phyloP scores from a whole-genome alignment of 495 filamentous ascomycete species.

The Neurospora sublineolata region DNA sequence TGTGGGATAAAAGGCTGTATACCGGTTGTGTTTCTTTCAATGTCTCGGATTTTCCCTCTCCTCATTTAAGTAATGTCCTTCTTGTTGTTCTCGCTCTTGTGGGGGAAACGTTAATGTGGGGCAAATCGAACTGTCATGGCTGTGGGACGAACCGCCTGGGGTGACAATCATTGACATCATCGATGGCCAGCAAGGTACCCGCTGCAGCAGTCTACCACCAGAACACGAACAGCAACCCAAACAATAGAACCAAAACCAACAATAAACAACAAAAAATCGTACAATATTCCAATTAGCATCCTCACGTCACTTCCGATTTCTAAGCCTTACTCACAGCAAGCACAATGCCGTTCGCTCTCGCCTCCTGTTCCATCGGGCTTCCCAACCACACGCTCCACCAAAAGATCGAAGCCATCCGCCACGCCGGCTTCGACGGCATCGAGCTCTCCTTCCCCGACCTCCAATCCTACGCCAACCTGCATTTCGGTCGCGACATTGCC shows the following conservation, averaged over 20 bases:
- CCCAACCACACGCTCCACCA: constrained; percentile 43
- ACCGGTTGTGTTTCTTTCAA: neutral
- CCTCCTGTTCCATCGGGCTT: constrained; percentile 13
- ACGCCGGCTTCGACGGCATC: constrained; percentile 57
- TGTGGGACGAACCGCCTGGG: neutral
- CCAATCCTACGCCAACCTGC: constrained; percentile 44
- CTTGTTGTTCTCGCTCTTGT: neutral
- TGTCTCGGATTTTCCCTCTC: too few species aligned
- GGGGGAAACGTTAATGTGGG: neutral
- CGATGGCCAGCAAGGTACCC: neutral
- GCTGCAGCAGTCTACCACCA: neutral
- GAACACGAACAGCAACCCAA: neutral
- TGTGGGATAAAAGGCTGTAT: neutral
- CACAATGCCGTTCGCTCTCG: constrained; percentile 6
- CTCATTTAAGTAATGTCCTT: too few species aligned
- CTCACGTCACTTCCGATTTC: neutral
- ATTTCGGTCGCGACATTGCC: constrained; percentile 38
- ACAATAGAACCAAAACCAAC: neutral
- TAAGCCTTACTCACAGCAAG: neutral
- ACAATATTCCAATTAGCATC: neutral
- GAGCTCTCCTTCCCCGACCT: constrained; percentile 72
- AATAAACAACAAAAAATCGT: neutral
- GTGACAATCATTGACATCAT: neutral
- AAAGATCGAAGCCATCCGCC: constrained; percentile 55
- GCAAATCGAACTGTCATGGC: neutral